phyloP scores from a whole-genome alignment of 2,329 filamentous ascomycete genomes.

The Coniochaeta sp. region DNA sequence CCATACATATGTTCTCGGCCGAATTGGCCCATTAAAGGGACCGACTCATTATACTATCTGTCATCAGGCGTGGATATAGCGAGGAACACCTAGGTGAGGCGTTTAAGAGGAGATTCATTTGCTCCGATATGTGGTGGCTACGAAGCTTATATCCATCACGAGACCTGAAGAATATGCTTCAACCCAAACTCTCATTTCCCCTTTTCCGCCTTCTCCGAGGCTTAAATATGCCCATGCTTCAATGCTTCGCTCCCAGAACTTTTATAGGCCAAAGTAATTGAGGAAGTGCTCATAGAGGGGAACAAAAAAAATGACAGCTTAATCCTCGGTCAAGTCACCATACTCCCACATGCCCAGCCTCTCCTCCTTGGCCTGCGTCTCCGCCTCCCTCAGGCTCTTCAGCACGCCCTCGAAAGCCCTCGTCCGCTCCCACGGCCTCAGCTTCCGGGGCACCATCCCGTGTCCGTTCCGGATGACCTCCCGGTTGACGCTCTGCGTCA shows the following conservation, averaged over 20 bases:
- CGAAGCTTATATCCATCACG: neutral
- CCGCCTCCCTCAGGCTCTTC: constrained; percentile 62
- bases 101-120: neutral
- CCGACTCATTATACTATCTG: neutral
- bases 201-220: neutral
- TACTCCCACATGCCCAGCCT: constrained; percentile 96
- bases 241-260: neutral
- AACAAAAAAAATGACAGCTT: constrained; percentile 19
- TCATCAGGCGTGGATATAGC: too few species aligned
- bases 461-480: constrained; percentile 77
- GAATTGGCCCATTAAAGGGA: too few species aligned
- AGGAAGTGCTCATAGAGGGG: neutral
- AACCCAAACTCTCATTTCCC: neutral
- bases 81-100: too few species aligned
- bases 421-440: constrained; percentile 83
- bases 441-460: constrained; percentile 85
- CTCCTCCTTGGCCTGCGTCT: constrained; percentile 71
- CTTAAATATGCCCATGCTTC: too few species aligned
- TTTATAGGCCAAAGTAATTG: neutral
- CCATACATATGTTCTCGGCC: too few species aligned
- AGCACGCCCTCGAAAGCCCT: constrained; percentile 62
- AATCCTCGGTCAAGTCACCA: constrained; percentile 89
- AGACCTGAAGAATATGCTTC: neutral
- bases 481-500: constrained; percentile 72
- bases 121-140: neutral